Conservation (phyloP, 1,284 basidiomycete genomes). For the Heterobasidion annosum region DNA sequence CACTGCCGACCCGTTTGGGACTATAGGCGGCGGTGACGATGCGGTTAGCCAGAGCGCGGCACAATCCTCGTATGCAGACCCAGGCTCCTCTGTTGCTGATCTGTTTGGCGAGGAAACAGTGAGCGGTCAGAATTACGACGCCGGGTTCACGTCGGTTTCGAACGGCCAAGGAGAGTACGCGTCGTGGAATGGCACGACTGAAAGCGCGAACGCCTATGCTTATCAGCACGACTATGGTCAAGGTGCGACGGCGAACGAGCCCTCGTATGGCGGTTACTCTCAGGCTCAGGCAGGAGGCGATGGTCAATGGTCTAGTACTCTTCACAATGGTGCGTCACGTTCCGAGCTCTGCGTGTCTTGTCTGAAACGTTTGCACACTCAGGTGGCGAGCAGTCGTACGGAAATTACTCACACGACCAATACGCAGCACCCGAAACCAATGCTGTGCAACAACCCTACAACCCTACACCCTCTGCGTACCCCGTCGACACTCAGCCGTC, state of each 20-base stretch:
- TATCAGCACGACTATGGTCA: neutral
- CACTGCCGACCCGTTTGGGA: slow-evolving; percentile 56
- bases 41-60: slow-evolving; percentile 5
- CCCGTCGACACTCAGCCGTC: neutral
- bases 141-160: neutral
- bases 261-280: neutral
- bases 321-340: neutral
- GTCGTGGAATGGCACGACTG: slow-evolving; percentile 4
- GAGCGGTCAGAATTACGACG: neutral
- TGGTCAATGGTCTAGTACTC: slow-evolving; percentile 10
- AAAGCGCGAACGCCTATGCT: neutral
- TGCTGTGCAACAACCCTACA: neutral
- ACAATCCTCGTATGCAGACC: slow-evolving; percentile 14
- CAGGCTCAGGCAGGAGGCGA: neutral
- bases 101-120: slow-evolving; percentile 12
- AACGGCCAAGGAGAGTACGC: neutral
- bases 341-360: neutral
- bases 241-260: neutral
- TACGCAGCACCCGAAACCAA: neutral
- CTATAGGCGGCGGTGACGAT: slow-evolving; percentile 35
- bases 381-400: neutral
- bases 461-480: neutral
- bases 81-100: slow-evolving; percentile 15
- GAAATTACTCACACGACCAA: neutral
- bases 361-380: neutral